Percentiles rank a stretch among this genome's conserved stretches.
These are phyloP conservation scores for Ustilago crameri DNA, from an alignment of 1,284 basidiomycete genomes.

Conservation along the genomic window DNA sequence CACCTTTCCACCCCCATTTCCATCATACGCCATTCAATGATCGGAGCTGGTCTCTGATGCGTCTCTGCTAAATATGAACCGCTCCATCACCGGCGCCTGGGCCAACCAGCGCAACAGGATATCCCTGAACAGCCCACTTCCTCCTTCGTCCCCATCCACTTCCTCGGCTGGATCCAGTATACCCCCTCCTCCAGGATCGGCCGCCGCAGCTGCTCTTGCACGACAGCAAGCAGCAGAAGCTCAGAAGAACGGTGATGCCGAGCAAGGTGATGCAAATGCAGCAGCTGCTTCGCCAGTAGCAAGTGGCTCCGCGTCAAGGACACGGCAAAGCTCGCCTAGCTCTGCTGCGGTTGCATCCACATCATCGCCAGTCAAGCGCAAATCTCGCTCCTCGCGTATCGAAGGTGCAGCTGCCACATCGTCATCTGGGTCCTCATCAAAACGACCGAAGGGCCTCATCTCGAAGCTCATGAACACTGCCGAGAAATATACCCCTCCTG, in stretches of 20 bases:
- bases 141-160: conserved; percentile 21
- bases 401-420: conserved; percentile 17
- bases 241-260: conserved; percentile 27
- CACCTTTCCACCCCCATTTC: no score
- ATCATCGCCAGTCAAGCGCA: conserved; percentile 50
- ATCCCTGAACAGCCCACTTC: conserved; percentile 56
- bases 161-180: conserved; percentile 32
- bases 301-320: conserved; percentile 35
- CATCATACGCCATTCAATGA: conserved; percentile 1
- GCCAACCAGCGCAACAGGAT: conserved; percentile 54
- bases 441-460: conserved; percentile 37
- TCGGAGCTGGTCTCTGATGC: conserved; percentile 28
- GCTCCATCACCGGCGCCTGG: conserved; percentile 63
- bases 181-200: conserved; percentile 55
- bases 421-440: conserved; percentile 30
- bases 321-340: conserved; percentile 41
- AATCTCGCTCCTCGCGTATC: conserved; percentile 49
- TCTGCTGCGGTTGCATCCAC: conserved; percentile 14
- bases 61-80: conserved; percentile 52
- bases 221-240: conserved; percentile 31
- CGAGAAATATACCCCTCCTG: conserved; percentile 70
- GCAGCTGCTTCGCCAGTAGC: conserved; percentile 21
- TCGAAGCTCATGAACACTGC: conserved; percentile 37
- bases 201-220: conserved; percentile 54
- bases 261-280: conserved; percentile 6